Base-by-base conservation (phyloP, 169 alveolate genomes). In the Theileria orientalis region DNA sequence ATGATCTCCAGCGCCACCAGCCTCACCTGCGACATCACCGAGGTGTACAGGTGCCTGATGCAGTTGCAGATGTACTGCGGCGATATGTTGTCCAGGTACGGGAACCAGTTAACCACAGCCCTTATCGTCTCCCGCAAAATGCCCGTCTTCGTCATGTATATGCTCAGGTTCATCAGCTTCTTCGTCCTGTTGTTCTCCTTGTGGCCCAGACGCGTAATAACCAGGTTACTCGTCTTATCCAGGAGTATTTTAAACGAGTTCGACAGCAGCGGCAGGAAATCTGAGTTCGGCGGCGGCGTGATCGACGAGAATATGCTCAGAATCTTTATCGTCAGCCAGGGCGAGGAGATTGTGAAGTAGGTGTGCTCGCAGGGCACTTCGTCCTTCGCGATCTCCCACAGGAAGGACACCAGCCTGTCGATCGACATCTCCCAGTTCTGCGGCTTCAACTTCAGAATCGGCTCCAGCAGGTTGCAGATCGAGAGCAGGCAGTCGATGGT, bases 311-410 rank as follows among this genome's bases (percentile, higher is more conserved):
- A 46, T 14, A 73, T 37, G 27, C 30, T 46, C 59, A 80, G 57
- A 19, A 72, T 41, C 74, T 73, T 80, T 46, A 62, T 33, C 29
- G 66, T 7, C 29, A 80, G 78, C 88, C 88, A 80, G 21, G 88
- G 88, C 47, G 76, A 42, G 11, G 41, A 25, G 33, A 80, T 9
- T 27, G 76, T 21, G 69, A 68, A 64, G 75, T 80, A 80, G 51
- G 47, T 37, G 67, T 80, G 59, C 21, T 46, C 88, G 2, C 29
- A 23, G 5, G 77, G 56, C 19, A 59, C 77, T 35, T 59, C 74
- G 23, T 57, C 77, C 37, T 57, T 69, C 7, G 52, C n/a, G 21
- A 47, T 19, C 5, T 69, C 70, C 56, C 64, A 32, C 44, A 80
- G 59, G 5, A 61, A 41, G 51, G 71, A 74, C 14, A 69, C 25